Evolutionary conservation across 2,329 filamentous ascomycete species (phyloP).

Genomic region (Aspergillus tanneri): DNA sequence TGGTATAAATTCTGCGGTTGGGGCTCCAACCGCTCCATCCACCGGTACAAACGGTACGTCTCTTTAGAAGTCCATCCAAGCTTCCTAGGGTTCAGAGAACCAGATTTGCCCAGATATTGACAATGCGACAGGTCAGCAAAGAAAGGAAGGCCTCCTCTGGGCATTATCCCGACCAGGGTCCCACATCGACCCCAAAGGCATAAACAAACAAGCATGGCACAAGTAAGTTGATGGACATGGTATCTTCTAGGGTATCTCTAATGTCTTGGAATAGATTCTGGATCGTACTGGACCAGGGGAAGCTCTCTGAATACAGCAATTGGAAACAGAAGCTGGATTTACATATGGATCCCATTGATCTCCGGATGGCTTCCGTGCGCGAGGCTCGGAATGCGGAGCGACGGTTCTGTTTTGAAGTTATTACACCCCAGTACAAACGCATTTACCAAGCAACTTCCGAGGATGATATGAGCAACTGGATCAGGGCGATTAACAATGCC

Average conservation of each 20-base stretch:
- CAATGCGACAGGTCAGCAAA: conserved; percentile 61
- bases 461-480: conserved; percentile 98
- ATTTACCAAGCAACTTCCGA: conserved; percentile 98
- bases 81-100: background rate
- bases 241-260: background rate
- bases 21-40: conserved; percentile 21
- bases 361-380: conserved; percentile 93
- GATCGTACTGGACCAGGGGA: conserved; percentile 96
- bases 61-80: conserved; percentile 25
- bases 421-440: conserved; percentile 91
- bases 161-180: conserved; percentile 88
- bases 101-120: conserved; percentile 47
- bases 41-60: conserved; percentile 38
- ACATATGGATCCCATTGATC: conserved; percentile 96
- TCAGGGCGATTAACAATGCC: conserved; percentile 92
- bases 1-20: conserved; percentile 18
- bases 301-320: conserved; percentile 96
- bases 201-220: conserved; percentile 98
- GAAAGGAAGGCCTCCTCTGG: conserved; percentile 94
- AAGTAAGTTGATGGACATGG: conserved; percentile 62
- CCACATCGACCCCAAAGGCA: conserved; percentile 88
- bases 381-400: conserved; percentile 93
- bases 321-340: conserved; percentile 97
- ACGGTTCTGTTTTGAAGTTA: conserved; percentile 96
- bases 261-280: conserved; percentile 68